Evolutionary conservation across 192 early-diverging fungal genomes (phyloP), one percentile per base, ranked within the genome.

Genomic region (Backusella sp.): DNA sequence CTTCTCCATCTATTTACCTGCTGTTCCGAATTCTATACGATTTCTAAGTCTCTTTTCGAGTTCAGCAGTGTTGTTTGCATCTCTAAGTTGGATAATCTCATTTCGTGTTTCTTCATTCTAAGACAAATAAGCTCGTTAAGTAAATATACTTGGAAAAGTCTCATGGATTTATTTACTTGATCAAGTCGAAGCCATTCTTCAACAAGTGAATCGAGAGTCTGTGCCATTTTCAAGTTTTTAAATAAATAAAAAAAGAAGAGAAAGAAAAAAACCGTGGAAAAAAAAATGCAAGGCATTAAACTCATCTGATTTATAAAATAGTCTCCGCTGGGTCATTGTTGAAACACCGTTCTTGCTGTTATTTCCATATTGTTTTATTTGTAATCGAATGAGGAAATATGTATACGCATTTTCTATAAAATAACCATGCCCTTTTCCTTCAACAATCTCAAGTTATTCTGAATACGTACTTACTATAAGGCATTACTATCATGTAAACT

Each of bases 21-120:
- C 93, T 4, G 95, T 96, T 41, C 95, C 95, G 78, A 95, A 96
- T 82, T 94, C 90, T 75, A 96, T 91, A 35, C 86, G 82, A 46
- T 88, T 71, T 14, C 85, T 78, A 26, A 93, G 86, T n/a, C 85
- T 84, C 32, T 80, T 80, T 70, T 87, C 79, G 12, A 93, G 79
- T 65, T 90, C 89, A 0, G 76, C 71, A 23, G 73, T 74, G 77
- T 91, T 79, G 66, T 86, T 83, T 21, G 83, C 62, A 14, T 82
- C 80, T 41, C 85, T 70, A 19, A 92, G 83, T 23, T 70, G 46
- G 32, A 82, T 39, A 71, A 93, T 93, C 75, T 91, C 88, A 44
- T 81, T 77, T 7, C 90, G 87, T 1, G 91, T 92, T 53, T 79
- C 81, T 46, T 84, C 84, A 81, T 91, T 90, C 91, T 92, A 53